Percentiles rank a stretch among this genome's conserved stretches.
These are phyloP conservation scores for Pisolithus albus DNA, from an alignment of 768 basidiomycete genomes.

Conservation along the genomic window DNA sequence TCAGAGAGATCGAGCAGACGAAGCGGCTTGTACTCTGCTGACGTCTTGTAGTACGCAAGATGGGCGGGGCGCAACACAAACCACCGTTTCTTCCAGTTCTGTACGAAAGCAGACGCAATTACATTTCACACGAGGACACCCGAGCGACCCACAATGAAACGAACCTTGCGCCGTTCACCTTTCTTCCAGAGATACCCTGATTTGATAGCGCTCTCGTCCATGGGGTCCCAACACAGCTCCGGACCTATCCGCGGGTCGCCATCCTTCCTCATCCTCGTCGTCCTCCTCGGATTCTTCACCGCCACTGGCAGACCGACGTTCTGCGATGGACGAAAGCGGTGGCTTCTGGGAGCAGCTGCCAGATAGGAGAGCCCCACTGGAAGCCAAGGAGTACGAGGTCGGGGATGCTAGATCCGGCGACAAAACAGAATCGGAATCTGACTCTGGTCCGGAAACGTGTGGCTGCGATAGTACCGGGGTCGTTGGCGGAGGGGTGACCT, in stretches of 20 bases:
- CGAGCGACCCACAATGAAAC: conserved; percentile 11
- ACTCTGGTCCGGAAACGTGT: conserved; percentile 68
- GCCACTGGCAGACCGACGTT: conserved; percentile 59
- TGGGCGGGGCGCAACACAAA: conserved; percentile 91
- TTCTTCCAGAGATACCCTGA: conserved; percentile 97
- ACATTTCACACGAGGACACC: not conserved
- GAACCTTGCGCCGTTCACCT: conserved; percentile 92
- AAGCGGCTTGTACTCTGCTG: conserved; percentile 89
- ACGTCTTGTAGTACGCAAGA: conserved; percentile 94
- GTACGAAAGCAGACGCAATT: conserved; percentile 2
- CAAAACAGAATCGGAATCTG: conserved; percentile 75
- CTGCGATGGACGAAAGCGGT: conserved; percentile 71
- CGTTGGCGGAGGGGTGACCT: not conserved
- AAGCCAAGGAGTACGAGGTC: conserved; percentile 29
- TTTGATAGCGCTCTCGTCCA: conserved; percentile 72
- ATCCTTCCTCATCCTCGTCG: conserved; percentile 43
- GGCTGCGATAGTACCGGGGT: conserved; percentile 25
- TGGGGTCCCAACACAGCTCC: conserved; percentile 25
- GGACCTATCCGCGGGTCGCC: not conserved
- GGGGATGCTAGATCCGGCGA: conserved; percentile 46
- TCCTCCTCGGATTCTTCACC: conserved; percentile 77
- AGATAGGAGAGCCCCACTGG: conserved; percentile 23
- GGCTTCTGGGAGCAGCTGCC: conserved; percentile 33
- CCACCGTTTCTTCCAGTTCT: conserved; percentile 99
- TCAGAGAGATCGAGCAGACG: conserved; percentile 81